These are phyloP conservation scores for Capsella rubella DNA, from an alignment of 441 rosid genomes.

Conservation along the genomic window DNA sequence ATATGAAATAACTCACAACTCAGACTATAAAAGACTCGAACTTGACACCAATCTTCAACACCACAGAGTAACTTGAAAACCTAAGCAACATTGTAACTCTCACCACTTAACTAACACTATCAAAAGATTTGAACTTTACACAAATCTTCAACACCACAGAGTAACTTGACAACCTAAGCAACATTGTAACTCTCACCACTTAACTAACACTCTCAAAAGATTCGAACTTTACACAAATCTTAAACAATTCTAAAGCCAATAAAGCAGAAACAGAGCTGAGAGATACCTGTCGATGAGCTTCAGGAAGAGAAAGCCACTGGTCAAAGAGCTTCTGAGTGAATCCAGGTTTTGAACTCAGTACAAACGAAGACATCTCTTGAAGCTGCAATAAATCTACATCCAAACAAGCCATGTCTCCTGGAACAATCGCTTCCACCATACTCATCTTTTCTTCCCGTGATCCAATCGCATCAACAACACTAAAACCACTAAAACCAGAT, in stretches of 20 bases:
- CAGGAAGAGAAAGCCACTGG: slow-evolving; percentile 97
- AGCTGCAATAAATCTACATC: slow-evolving; percentile 90
- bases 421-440: slow-evolving; percentile 61
- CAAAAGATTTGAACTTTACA: background rate
- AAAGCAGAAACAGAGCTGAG: slow-evolving; percentile 18
- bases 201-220: background rate
- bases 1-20: too few relatives aligned
- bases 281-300: slow-evolving; percentile 76
- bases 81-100: too few relatives aligned
- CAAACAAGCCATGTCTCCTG: slow-evolving; percentile 70
- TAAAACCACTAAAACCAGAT: too few relatives aligned
- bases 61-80: too few relatives aligned
- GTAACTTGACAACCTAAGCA: background rate
- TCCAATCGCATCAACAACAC: slow-evolving; percentile 31
- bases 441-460: slow-evolving; percentile 37
- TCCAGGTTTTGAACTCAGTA: slow-evolving; percentile 69
- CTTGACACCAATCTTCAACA: too few relatives aligned
- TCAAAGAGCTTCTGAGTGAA: slow-evolving; percentile 84
- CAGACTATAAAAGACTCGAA: too few relatives aligned
- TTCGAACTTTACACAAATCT: background rate
- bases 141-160: background rate
- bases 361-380: slow-evolving; percentile 77
- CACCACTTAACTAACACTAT: background rate
- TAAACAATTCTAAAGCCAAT: background rate
- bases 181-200: background rate